Evolutionary conservation across 805 yeast species (phyloP), one percentile per base, ranked within the genome.

Genomic region (Nakazawaea anatomiae): DNA sequence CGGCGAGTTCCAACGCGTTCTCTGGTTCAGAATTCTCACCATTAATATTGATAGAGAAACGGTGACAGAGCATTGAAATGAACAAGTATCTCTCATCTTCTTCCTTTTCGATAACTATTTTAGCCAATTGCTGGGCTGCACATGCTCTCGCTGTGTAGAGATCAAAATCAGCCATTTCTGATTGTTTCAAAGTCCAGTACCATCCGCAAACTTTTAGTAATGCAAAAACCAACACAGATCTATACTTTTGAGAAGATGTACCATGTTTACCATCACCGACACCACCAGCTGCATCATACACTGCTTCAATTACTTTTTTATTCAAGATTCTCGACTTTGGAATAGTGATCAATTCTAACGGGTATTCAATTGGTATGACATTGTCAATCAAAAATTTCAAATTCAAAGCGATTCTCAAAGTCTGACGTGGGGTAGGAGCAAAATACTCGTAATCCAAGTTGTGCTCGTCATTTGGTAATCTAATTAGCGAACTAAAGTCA

Each of bases 1-100:
- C 89, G 0, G 96, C 96, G 59, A 89, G 65, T 63, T 89, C 97
- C 55, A 89, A 68, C 0, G 90, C 96, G 66, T 80, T 85, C n/a
- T 76, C 67, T 0, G 96, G 92, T 4, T 64, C 72, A 1, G 82
- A 66, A 56, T 85, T 90, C 31, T 63, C 73, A 44, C 80, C 86
- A 57, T 82, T 77, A 45, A 86, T 72, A 55, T 77, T 79, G 56
- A 88, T 82, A 29, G 79, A 71, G 67, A 82, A 89, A 32, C 95
- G 72, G 59, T 83, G 90, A 61, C 92, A 84, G 25, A 89, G 72
- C 83, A 89, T 77, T 31, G 85, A 83, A 58, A 87, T 74, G 61
- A 89, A 87, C 56, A 88, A 68, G 61, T 80, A 81, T 50, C 76
- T 75, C 54, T 80, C 85, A 52, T 80, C 80, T 51, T 60, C 54